Evolutionary conservation across 2,329 filamentous ascomycete genomes (phyloP).

Genomic region (Penicillium psychrosexuale): DNA sequence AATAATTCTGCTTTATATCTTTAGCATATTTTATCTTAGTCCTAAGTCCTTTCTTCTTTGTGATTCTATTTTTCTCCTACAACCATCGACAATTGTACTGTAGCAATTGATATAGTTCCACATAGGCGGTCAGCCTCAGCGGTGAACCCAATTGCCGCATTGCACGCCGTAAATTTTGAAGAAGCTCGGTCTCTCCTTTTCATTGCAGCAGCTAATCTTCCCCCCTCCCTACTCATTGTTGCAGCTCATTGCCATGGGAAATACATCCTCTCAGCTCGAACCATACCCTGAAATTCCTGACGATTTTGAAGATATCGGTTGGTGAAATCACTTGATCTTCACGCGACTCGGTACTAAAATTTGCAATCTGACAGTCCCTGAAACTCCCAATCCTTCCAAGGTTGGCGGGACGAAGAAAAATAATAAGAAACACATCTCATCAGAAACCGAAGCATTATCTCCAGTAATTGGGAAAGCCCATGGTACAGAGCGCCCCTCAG

Average conservation of each 20-base stretch:
- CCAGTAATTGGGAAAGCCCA: neutral
- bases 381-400: neutral
- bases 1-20: too few species aligned
- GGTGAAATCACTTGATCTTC: neutral
- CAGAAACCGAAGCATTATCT: neutral
- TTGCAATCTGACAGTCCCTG: slow-evolving; percentile 3
- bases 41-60: neutral
- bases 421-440: slow-evolving; percentile 5
- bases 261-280: slow-evolving; percentile 3
- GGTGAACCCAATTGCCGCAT: neutral
- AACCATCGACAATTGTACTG: neutral
- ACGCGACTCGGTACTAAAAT: neutral
- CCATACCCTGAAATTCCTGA: neutral
- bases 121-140: neutral
- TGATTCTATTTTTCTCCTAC: neutral
- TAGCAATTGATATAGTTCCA: neutral
- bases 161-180: slow-evolving; percentile 1
- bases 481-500: neutral
- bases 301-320: neutral
- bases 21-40: neutral
- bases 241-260: neutral
- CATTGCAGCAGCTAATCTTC: neutral
- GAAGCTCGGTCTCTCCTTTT: neutral
- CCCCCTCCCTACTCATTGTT: neutral
- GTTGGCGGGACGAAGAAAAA: slow-evolving; percentile 4